Evolutionary conservation across 495 filamentous ascomycete genomes (phyloP).

Genomic region (Acidomyces sp.): DNA sequence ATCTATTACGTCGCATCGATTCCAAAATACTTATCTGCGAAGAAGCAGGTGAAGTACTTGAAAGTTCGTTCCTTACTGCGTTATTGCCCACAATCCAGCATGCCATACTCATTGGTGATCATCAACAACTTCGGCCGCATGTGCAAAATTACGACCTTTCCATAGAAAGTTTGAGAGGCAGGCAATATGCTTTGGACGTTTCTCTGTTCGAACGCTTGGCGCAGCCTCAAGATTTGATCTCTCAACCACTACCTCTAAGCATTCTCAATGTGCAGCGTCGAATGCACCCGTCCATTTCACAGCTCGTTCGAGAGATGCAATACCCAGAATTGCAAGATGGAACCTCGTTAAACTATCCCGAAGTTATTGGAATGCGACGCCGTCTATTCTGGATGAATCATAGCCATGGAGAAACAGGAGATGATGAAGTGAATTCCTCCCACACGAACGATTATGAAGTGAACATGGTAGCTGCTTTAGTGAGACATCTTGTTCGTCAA

Average conservation of each 20-base stretch:
- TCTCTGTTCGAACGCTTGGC: conserved; percentile 61
- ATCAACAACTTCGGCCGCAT: conserved; percentile 57
- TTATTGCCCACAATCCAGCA: conserved; percentile 61
- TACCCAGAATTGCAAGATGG: conserved; percentile 55
- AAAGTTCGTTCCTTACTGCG: conserved; percentile 55
- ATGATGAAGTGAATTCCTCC: conserved; percentile 37
- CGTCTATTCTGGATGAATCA: conserved; percentile 69
- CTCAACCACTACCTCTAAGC: conserved; percentile 37
- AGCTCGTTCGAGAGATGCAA: conserved; percentile 44
- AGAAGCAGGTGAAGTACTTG: conserved; percentile 67
- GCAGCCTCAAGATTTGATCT: conserved; percentile 25
- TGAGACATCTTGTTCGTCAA: conserved; percentile 61
- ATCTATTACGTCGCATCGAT: conserved; percentile 44
- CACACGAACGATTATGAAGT: conserved; percentile 58
- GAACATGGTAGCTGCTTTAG: conserved; percentile 49
- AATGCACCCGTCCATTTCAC: conserved; percentile 63
- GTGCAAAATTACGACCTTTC: conserved; percentile 52
- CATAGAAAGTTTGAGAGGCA: conserved; percentile 42
- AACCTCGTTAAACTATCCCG: conserved; percentile 42
- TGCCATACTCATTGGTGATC: conserved; percentile 64
- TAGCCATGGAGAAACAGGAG: conserved; percentile 38
- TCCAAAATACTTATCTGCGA: conserved; percentile 63
- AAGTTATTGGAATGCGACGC: conserved; percentile 50
- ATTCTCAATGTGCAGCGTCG: conserved; percentile 53
- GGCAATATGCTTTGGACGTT: conserved; percentile 47